Evolutionary conservation across 768 basidiomycete genomes (phyloP).

Genomic region (Podaxis sp.): DNA sequence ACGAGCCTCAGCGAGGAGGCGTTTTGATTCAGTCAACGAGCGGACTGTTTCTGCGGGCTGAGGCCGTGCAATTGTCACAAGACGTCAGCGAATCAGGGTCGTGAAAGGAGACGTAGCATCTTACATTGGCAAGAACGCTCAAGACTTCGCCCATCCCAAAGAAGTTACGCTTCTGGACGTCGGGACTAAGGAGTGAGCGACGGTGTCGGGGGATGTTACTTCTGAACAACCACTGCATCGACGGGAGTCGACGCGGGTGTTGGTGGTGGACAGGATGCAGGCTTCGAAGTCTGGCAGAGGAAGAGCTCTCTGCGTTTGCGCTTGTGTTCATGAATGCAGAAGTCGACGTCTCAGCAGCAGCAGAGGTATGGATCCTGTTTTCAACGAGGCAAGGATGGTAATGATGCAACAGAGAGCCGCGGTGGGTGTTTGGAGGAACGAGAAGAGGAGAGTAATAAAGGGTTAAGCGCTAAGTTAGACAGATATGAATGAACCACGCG

Average conservation of each 20-base stretch:
- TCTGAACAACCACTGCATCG: constrained; percentile 75
- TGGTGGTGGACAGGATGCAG: constrained; percentile 20
- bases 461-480: constrained; percentile 10
- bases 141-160: constrained; percentile 83
- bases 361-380: constrained; percentile 7
- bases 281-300: constrained; percentile 11
- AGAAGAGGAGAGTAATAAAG: constrained; percentile 13
- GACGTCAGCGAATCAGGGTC: not conserved
- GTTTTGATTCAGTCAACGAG: constrained; percentile 75
- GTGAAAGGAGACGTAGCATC: constrained; percentile 22
- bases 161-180: constrained; percentile 67
- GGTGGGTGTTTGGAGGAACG: constrained; percentile 7
- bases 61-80: not conserved
- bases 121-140: constrained; percentile 71
- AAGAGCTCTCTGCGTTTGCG: constrained; percentile 13
- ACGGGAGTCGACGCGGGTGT: constrained; percentile 26
- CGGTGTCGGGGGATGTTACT: constrained; percentile 70
- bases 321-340: constrained; percentile 17
- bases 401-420: not conserved
- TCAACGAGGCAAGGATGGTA: constrained; percentile 9
- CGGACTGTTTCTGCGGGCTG: constrained; percentile 80
- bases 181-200: constrained; percentile 56
- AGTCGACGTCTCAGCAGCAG: not conserved
- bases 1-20: constrained; percentile 74
- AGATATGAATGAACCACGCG: constrained; percentile 21